A percentile compares a stretch with the other conserved stretches of the same genome.
Evolutionary conservation across 2,329 filamentous ascomycete species (phyloP).

Genomic region (Paraconiothyrium sp.): DNA sequence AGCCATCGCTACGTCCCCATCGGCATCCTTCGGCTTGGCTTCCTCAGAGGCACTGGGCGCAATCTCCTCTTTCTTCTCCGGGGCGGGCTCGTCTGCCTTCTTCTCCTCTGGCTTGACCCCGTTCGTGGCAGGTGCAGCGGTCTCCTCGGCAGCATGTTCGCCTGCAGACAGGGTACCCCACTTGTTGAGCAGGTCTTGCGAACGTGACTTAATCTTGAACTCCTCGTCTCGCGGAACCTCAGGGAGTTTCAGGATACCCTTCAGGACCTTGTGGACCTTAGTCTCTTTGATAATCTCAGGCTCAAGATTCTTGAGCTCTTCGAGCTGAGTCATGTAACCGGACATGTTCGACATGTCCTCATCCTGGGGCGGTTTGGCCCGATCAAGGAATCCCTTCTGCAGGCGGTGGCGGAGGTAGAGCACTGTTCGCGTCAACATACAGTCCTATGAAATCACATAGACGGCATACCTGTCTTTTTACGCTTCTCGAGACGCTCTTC

Average conservation of each 20-base stretch:
- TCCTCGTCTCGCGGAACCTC: conserved; percentile 81
- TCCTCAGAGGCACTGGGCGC: conserved; percentile 32
- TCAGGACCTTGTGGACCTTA: conserved; percentile 99
- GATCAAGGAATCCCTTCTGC: conserved; percentile 89
- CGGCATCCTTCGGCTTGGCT: conserved; percentile 31
- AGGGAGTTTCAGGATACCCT: conserved; percentile 87
- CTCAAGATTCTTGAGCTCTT: conserved; percentile 82
- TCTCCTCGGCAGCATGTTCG: conserved; percentile 37
- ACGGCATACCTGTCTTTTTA: conserved; percentile 62
- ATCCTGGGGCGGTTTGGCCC: conserved; percentile 85
- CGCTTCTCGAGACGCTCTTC: conserved; percentile 66
- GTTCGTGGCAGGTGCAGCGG: conserved; percentile 41
- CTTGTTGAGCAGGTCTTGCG: conserved; percentile 79
- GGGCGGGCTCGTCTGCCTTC: conserved; percentile 52
- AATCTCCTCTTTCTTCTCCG: conserved; percentile 42
- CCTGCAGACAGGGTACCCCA: conserved; percentile 78
- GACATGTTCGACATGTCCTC: conserved; percentile 84
- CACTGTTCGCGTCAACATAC: conserved; percentile 60
- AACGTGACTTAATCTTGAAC: conserved; percentile 87
- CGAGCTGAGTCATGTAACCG: conserved; percentile 81
- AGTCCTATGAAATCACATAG: neutral
- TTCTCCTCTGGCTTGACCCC: conserved; percentile 50
- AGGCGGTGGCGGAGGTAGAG: conserved; percentile 93
- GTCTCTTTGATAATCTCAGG: conserved; percentile 87
- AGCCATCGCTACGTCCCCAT: conserved; percentile 40